Evolutionary conservation across 331 rosid species (phyloP), one percentile per base, ranked within the genome.

Genomic region (Telfairia occidentalis): DNA sequence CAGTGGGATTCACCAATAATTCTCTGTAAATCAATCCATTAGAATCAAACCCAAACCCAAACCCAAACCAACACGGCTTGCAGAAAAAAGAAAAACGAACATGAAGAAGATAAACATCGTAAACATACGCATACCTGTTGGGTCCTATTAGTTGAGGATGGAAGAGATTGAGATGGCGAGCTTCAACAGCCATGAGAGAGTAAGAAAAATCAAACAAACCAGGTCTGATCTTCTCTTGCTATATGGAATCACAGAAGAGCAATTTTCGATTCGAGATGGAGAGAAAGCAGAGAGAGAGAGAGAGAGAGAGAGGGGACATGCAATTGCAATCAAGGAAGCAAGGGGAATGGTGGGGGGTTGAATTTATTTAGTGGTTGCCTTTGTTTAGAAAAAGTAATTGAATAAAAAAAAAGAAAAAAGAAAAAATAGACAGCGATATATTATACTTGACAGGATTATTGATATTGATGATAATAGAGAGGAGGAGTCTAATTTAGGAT

Each of bases 181-280:
- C 92, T 78, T 91, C 91, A 50, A 93, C 97, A 58, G 98, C 97
- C 97, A 93, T 91, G 82, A 75, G 6, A 30, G 70, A 55, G 37
- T 32, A 32, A 5, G 2, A n/a, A n/a, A n/a, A n/a, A n/a, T n/a
- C n/a, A n/a, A n/a, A n/a, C n/a, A n/a, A n/a, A n/a, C n/a, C n/a
- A n/a, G n/a, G n/a, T n/a, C n/a, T n/a, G 9, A 30, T 60, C 23
- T 60, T 11, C 29, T 21, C 11, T 29, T 9, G 19, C 42, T 60
- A 12, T 63, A 12, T 63, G 24, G 50, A 1, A 46, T 12, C 52
- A 2, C n/a, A 48, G 73, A 61, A 16, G 70, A 7, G 40, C 1
- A 32, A 34, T 61, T n/a, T 42, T 65, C 9, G 40, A 45, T 45
- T 70, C 55, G 43, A 72, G 53, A 32, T 76, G 71, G 79, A 60